These are phyloP conservation scores for Letharia lupina DNA, from an alignment of 495 filamentous ascomycete species.

Conservation along the genomic window DNA sequence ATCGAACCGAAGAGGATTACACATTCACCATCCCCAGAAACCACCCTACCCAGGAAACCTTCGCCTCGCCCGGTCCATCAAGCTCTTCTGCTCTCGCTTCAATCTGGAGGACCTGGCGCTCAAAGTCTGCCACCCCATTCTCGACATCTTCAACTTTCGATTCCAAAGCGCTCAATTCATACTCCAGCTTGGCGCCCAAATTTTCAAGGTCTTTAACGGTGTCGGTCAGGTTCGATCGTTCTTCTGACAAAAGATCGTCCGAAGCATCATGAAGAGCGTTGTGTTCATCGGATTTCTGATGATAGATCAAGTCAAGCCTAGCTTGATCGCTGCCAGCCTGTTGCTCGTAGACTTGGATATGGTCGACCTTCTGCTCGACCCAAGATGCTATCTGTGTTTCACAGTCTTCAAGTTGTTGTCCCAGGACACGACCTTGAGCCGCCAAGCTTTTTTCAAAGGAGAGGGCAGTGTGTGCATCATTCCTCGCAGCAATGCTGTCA, in stretches of 20 bases:
- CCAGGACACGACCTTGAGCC: constrained; percentile 55
- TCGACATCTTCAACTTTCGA: constrained; percentile 85
- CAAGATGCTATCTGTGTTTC: constrained; percentile 50
- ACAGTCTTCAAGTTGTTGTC: constrained; percentile 40
- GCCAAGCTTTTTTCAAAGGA: constrained; percentile 42
- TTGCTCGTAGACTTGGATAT: constrained; percentile 55
- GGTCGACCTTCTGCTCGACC: constrained; percentile 55
- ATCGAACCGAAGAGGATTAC: constrained; percentile 6
- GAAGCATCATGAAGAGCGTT: constrained; percentile 54
- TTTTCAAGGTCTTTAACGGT: constrained; percentile 73
- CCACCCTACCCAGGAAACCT: constrained; percentile 47
- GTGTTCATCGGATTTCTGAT: constrained; percentile 57
- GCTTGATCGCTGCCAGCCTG: constrained; percentile 52
- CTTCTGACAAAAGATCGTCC: constrained; percentile 57
- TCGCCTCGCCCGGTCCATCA: constrained; percentile 54
- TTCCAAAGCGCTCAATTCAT: constrained; percentile 75
- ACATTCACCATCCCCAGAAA: constrained; percentile 32
- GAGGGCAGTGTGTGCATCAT: constrained; percentile 31
- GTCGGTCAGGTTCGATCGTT: constrained; percentile 60
- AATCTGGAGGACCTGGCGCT: constrained; percentile 66
- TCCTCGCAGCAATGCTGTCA: constrained; percentile 29
- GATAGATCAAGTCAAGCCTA: constrained; percentile 58
- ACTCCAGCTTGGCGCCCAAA: constrained; percentile 82
- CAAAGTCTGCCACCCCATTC: constrained; percentile 71
- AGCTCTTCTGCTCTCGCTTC: constrained; percentile 67